phyloP scores from a whole-genome alignment of 1,284 basidiomycete genomes.

The Ustilago crameri region DNA sequence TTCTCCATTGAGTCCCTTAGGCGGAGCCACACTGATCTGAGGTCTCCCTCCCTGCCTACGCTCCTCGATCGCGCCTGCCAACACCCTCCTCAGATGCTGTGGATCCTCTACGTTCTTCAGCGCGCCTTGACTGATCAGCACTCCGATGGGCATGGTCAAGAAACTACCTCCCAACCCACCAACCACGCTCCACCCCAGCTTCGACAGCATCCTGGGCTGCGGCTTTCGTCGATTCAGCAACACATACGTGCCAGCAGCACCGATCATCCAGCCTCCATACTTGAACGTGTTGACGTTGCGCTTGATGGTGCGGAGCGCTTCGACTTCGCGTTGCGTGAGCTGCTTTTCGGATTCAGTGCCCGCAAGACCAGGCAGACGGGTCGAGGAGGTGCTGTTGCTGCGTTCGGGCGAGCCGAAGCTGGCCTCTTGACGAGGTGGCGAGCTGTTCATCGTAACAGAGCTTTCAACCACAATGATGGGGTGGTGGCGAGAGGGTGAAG shows the following conservation, averaged over 20 bases:
- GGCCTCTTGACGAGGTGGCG: neutral
- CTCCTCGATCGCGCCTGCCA: constrained; percentile 40
- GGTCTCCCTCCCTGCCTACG: constrained; percentile 29
- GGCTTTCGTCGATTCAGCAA: constrained; percentile 34
- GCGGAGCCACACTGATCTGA: constrained; percentile 32
- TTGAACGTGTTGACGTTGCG: constrained; percentile 45
- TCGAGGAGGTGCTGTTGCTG: constrained; percentile 2
- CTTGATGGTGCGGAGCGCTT: constrained; percentile 39
- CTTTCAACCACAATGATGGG: neutral
- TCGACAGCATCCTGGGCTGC: constrained; percentile 17
- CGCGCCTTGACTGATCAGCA: constrained; percentile 21
- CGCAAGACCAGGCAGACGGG: constrained; percentile 31
- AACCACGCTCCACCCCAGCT: constrained; percentile 27
- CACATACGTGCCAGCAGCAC: constrained; percentile 30
- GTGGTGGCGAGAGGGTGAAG: neutral
- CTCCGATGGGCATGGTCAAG: constrained; percentile 39
- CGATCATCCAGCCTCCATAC: constrained; percentile 46
- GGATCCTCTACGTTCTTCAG: constrained; percentile 49
- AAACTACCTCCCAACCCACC: constrained; percentile 39
- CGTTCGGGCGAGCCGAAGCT: constrained; percentile 9
- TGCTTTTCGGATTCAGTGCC: constrained; percentile 45
- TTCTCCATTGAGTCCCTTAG: constrained; percentile 37
- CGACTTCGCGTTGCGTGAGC: constrained; percentile 43
- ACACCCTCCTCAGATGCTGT: constrained; percentile 38
- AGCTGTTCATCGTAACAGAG: neutral